Percentiles rank a stretch among this genome's conserved stretches.
Conservation (phyloP, 805 yeast genomes). For the Candida dendrica region DNA sequence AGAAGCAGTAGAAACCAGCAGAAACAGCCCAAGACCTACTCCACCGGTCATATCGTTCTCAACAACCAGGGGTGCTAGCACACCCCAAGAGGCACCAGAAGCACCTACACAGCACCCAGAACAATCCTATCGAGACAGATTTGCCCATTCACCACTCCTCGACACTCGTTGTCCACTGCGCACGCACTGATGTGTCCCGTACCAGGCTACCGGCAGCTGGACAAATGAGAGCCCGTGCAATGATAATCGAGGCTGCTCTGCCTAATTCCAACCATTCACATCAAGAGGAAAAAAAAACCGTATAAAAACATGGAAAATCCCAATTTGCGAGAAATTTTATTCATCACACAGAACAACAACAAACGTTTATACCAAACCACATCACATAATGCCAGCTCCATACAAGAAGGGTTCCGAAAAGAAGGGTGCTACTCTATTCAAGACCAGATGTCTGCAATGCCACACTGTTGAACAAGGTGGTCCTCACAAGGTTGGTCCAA, state of each 20-base stretch:
- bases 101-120: no score
- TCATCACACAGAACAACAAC: no score
- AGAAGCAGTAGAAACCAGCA: no score
- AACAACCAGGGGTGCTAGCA: no score
- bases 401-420: slow-evolving; percentile 53
- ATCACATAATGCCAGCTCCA: slow-evolving; percentile 24
- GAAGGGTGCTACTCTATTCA: slow-evolving; percentile 97
- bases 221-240: slow-evolving; percentile 13
- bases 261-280: slow-evolving; percentile 16
- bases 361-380: slow-evolving; percentile 2
- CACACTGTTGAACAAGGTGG: slow-evolving; percentile 96
- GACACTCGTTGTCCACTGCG: no score
- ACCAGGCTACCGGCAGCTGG: not conserved
- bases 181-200: not conserved
- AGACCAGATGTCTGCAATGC: slow-evolving; percentile 98
- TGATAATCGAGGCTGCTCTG: slow-evolving; percentile 22
- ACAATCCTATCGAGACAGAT: no score
- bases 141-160: no score
- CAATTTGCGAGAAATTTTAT: no score
- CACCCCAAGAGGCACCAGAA: no score
- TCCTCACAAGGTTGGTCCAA: slow-evolving; percentile 98
- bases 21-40: no score
- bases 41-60: no score
- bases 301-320: not conserved
- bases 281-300: not conserved